A percentile compares a stretch with the other conserved stretches of the same genome.
Evolutionary conservation across 140 eudicot genomes (phyloP).

Genomic region (Anethum foeniculum): DNA sequence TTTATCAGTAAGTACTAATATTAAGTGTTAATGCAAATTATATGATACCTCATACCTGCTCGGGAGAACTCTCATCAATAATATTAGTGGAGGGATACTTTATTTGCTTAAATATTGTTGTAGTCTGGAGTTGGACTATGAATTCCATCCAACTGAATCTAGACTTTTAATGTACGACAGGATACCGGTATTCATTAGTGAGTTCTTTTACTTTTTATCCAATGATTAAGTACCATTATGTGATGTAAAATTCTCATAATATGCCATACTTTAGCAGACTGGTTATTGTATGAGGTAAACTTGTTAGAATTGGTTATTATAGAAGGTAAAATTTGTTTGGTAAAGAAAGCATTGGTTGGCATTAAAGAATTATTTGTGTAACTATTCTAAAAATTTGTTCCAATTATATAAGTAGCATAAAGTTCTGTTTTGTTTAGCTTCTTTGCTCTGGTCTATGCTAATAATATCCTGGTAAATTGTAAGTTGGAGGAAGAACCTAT

Average conservation of each 20-base stretch:
- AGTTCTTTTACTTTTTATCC: neutral
- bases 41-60: neutral
- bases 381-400: neutral
- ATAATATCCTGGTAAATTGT: neutral
- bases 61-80: neutral
- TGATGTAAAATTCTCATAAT: neutral
- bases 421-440: neutral
- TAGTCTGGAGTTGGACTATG: neutral
- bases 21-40: neutral
- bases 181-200: neutral
- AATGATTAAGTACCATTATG: neutral
- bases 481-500: neutral
- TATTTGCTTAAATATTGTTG: neutral
- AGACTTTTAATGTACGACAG: neutral
- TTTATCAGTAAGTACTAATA: neutral
- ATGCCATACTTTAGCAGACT: neutral
- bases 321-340: neutral
- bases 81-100: neutral
- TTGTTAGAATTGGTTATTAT: neutral
- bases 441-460: neutral
- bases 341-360: neutral
- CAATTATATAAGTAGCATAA: neutral
- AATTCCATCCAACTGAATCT: neutral
- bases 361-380: neutral
- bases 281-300: neutral